Base-by-base conservation (phyloP, 2,329 filamentous ascomycete genomes). In the Fusarium coffeatum region DNA sequence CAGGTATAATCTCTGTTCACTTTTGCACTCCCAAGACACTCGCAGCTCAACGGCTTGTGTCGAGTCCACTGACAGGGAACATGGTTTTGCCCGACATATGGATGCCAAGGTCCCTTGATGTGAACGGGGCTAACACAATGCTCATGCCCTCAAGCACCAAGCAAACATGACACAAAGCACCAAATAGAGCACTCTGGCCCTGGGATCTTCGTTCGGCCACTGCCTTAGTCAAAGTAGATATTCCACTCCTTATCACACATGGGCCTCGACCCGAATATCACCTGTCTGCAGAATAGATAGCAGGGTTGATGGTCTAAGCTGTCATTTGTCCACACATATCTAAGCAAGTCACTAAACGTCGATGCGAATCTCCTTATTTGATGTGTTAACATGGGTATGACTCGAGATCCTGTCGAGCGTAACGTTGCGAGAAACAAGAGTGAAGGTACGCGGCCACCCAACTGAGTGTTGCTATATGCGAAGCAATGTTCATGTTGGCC, bases 41-140 rank as follows among this genome's bases (percentile, higher is more conserved):
- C 18, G 22, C 9, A 51, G 22, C n/a, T 55, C 28, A 48, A 66
- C 28, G 47, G 47, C 37, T 66, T 30, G 34, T 51, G 46, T 45
- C 25, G 59, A 66, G 50, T 32, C 64, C 62, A 62, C 45, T 27
- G 40, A 50, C 49, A 59, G 63, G 64, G 63, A 63, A 62, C 66
- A 69, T 66, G 66, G 56, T 55, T 65, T 32, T 62, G 43, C 20
- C 55, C 34, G 47, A 66, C 58, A 69, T 45, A 66, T 69, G 51
- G 50, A 61, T 69, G 56, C 43, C 55, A 66, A 69, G 53, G 47
- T 51, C 41, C 43, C 43, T 48, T 56, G 40, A 62, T 47, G 30
- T 48, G 27, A 45, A 57, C 28, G 55, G 67, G 41, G 59, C 65
- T 48, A 68, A 53, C 48, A 59, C 47, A 42, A n/a, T 47, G 47